Percentiles rank a stretch among this genome's conserved stretches.
Conservation (phyloP, 495 filamentous ascomycete species). For the Gamarada debralockiae region DNA sequence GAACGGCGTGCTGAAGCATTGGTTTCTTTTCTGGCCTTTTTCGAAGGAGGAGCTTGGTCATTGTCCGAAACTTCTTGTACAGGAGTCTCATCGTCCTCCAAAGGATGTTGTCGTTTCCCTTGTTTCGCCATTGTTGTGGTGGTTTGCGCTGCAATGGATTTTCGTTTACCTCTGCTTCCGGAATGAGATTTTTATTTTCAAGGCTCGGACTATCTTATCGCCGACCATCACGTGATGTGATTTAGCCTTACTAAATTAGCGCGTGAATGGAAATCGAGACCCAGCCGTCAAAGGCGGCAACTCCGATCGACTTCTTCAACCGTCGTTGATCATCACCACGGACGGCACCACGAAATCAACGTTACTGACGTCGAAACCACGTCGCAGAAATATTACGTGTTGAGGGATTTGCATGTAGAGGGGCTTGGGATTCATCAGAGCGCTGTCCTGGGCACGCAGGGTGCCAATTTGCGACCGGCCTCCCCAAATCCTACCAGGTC, state of each 20-base stretch:
- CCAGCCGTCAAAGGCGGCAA: too few relatives aligned
- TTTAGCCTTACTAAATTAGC: too few relatives aligned
- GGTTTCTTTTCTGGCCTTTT: constrained; percentile 23
- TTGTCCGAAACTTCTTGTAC: constrained; percentile 2
- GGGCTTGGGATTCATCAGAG: constrained; percentile 4
- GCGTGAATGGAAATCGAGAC: too few relatives aligned
- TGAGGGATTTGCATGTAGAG: constrained; percentile 17
- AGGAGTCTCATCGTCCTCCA: constrained; percentile 12
- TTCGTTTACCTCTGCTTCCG: background rate
- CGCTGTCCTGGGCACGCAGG: constrained; percentile 8
- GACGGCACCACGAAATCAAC: constrained; percentile 11
- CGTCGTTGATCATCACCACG: constrained; percentile 1
- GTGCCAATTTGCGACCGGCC: constrained; percentile 20
- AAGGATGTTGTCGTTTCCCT: constrained; percentile 19
- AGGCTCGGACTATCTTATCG: background rate
- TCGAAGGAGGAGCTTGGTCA: constrained; percentile 12
- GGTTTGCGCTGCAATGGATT: background rate
- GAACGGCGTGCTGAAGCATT: constrained; percentile 49
- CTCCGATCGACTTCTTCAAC: background rate
- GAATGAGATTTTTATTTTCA: background rate
- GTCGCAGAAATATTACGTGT: background rate
- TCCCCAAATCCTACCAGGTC: background rate
- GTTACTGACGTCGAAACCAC: background rate
- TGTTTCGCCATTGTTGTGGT: constrained; percentile 16
- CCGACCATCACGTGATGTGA: too few relatives aligned